Evolutionary conservation across 768 basidiomycete species (phyloP).

Genomic region (Pisolithus sp.): DNA sequence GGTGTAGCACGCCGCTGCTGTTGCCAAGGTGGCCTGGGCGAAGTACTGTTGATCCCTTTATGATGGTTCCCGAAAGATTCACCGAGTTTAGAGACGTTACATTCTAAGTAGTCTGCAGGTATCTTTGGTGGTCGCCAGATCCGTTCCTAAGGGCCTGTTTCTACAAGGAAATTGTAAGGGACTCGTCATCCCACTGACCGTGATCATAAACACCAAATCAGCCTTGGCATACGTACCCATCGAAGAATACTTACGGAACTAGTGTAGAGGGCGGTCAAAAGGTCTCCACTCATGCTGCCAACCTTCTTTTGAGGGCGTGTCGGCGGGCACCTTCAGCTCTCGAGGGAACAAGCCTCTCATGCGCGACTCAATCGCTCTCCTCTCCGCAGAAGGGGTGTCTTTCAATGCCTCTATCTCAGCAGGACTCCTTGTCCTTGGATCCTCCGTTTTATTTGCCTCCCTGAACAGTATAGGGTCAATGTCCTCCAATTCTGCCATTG

Average conservation of each 20-base stretch:
- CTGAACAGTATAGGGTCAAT: conserved; percentile 47
- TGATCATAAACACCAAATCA: background rate
- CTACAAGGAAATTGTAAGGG: background rate
- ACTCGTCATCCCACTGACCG: background rate
- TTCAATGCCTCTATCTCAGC: conserved; percentile 56
- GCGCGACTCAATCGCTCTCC: conserved; percentile 67
- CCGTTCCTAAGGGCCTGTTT: background rate
- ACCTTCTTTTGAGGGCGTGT: conserved; percentile 73
- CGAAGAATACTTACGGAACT: background rate
- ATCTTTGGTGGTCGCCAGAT: conserved; percentile 2
- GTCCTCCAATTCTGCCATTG: conserved; percentile 74
- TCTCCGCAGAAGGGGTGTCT: conserved; percentile 57
- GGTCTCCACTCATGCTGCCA: conserved; percentile 88
- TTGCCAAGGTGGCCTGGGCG: conserved; percentile 57
- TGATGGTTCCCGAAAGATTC: conserved; percentile 28
- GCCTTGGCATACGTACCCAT: background rate
- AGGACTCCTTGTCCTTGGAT: conserved; percentile 57
- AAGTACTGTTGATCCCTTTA: conserved; percentile 27
- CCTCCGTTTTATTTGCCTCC: conserved; percentile 69
- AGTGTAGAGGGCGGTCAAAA: conserved; percentile 42
- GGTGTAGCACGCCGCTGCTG: conserved; percentile 68
- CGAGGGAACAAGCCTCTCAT: conserved; percentile 82
- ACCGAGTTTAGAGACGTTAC: conserved; percentile 24
- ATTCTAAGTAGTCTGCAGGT: conserved; percentile 11
- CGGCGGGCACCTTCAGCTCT: conserved; percentile 78